phyloP scores from a whole-genome alignment of 352 stramenopile species.

The Globisporangium echinulatum region DNA sequence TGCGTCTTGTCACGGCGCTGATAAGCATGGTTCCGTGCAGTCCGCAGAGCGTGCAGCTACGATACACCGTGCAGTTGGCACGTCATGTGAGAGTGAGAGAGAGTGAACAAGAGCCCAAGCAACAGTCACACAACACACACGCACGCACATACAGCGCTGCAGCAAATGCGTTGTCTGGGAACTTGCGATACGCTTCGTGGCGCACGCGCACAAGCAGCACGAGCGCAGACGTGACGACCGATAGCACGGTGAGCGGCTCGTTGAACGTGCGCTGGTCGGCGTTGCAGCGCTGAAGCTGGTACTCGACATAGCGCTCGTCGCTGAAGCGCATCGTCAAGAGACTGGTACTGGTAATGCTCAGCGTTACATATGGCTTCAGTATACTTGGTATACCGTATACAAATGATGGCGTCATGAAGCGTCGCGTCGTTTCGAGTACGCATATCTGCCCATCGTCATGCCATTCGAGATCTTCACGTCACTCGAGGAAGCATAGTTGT shows the following conservation, averaged over 20 bases:
- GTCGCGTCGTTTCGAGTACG: conserved; percentile 3
- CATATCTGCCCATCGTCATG: neutral
- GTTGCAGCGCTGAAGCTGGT: conserved; percentile 20
- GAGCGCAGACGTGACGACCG: conserved; percentile 14
- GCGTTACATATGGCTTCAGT: no score
- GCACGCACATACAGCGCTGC: conserved; percentile 19
- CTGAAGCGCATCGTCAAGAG: conserved; percentile 6
- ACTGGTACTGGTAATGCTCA: no score
- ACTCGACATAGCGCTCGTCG: conserved; percentile 20
- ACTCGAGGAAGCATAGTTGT: neutral
- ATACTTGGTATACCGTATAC: no score
- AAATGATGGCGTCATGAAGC: neutral
- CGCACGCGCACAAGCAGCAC: conserved; percentile 22
- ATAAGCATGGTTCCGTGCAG: conserved; percentile 25
- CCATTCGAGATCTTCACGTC: neutral
- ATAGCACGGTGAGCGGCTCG: conserved; percentile 21
- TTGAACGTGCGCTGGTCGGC: conserved; percentile 24
- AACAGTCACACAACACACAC: neutral
- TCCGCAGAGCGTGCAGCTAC: conserved; percentile 19
- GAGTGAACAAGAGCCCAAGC: neutral
- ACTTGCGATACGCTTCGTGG: conserved; percentile 23
- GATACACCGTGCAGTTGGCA: no score
- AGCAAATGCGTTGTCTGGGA: conserved; percentile 27
- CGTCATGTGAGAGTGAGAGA: neutral
- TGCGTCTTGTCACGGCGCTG: conserved; percentile 20